Conservation (phyloP, 345 rosid species). For the Bruguiera gymnorhiza region DNA sequence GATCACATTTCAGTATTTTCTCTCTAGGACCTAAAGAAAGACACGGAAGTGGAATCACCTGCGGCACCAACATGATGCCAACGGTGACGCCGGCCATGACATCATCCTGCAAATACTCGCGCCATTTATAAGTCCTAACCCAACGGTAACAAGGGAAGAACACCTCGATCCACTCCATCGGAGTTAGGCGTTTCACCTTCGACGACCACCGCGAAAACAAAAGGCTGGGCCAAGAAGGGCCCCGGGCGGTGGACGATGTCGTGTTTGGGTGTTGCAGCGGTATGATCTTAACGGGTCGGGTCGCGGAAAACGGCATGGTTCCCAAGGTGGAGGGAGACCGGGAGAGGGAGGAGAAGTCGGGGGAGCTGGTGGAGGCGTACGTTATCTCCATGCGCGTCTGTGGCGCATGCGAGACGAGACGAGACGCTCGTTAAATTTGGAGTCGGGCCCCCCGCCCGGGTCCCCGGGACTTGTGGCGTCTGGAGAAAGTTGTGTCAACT, state of each 20-base stretch:
- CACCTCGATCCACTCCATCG: slow-evolving; percentile 55
- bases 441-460: too few relatives aligned
- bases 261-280: slow-evolving; percentile 69
- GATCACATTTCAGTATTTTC: too few relatives aligned
- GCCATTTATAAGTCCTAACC: slow-evolving; percentile 79
- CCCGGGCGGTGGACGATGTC: slow-evolving; percentile 35
- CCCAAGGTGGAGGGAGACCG: slow-evolving; percentile 5
- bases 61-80: slow-evolving; percentile 95
- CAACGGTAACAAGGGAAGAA: slow-evolving; percentile 80
- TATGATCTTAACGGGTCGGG: slow-evolving; percentile 71
- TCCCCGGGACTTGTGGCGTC: too few relatives aligned
- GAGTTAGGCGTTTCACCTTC: slow-evolving; percentile 51
- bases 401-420: neutral
- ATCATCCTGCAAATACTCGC: slow-evolving; percentile 73
- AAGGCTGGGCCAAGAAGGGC: slow-evolving; percentile 21
- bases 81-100: slow-evolving; percentile 92
- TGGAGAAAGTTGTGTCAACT: too few relatives aligned
- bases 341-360: slow-evolving; percentile 24
- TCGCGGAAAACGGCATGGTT: slow-evolving; percentile 31
- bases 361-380: slow-evolving; percentile 54
- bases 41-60: slow-evolving; percentile 42
- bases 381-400: slow-evolving; percentile 51
- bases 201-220: slow-evolving; percentile 40
- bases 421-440: too few relatives aligned
- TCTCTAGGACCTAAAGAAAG: neutral